Percentiles rank a stretch among this genome's conserved stretches.
Evolutionary conservation across 108 stramenopile species (phyloP).

Genomic region (Craspedostauros australis): DNA sequence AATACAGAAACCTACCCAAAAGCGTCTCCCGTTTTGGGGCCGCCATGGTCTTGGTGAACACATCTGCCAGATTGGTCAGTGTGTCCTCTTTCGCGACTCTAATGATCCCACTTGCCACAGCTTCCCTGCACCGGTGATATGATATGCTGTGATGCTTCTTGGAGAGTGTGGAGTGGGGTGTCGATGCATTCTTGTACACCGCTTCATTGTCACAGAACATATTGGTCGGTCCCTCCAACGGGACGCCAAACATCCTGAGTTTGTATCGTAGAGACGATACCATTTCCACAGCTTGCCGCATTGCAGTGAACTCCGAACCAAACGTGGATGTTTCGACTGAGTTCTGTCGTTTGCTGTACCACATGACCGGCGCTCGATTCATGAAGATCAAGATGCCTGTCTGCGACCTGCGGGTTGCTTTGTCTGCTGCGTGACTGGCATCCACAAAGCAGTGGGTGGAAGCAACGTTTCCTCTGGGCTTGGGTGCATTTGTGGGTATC

Average conservation of each 20-base stretch:
- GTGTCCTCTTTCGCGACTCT: slow-evolving; percentile 19
- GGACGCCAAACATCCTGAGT: slow-evolving; percentile 46
- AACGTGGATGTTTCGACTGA: slow-evolving; percentile 50
- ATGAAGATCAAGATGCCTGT: slow-evolving; percentile 54
- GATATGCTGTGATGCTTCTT: slow-evolving; percentile 33
- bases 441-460: slow-evolving; percentile 42
- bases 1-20: no score
- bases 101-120: slow-evolving; percentile 26
- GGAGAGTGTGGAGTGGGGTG: slow-evolving; percentile 26
- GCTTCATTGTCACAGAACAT: slow-evolving; percentile 38
- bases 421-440: slow-evolving; percentile 44
- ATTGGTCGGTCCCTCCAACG: slow-evolving; percentile 26
- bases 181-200: slow-evolving; percentile 26
- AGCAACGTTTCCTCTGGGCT: no score
- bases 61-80: slow-evolving; percentile 32
- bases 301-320: slow-evolving; percentile 42
- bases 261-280: slow-evolving; percentile 32
- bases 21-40: not conserved
- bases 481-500: no score
- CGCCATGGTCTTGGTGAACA: slow-evolving; percentile 32
- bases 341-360: slow-evolving; percentile 43
- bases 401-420: slow-evolving; percentile 36
- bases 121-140: slow-evolving; percentile 35
- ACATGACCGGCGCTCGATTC: slow-evolving; percentile 40
- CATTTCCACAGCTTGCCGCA: slow-evolving; percentile 21